phyloP scores from a whole-genome alignment of 2,329 filamentous ascomycete species.

The Hypoxylon sp. region DNA sequence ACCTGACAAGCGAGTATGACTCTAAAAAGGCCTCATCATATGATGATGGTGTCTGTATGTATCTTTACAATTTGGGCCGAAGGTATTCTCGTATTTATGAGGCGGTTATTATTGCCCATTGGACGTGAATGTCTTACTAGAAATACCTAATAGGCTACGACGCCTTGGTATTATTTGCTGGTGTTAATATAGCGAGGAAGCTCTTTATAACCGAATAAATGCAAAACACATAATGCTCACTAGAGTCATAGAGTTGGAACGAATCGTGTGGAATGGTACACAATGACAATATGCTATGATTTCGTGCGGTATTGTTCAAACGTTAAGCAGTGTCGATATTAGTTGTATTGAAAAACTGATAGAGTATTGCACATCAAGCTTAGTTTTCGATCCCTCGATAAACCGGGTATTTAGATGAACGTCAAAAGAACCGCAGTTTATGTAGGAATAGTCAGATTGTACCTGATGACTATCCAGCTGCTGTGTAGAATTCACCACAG shows the following conservation, averaged over 20 bases:
- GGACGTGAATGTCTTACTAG: not conserved
- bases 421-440: not conserved
- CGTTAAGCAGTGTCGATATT: conserved; percentile 30
- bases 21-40: not conserved
- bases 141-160: not conserved
- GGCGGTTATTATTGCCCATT: not conserved
- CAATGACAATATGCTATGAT: conserved; percentile 2
- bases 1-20: not conserved
- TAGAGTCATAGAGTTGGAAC: not conserved
- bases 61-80: not conserved
- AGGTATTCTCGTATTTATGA: not conserved
- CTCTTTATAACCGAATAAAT: not conserved
- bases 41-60: not conserved
- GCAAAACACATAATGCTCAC: not conserved
- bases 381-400: conserved; percentile 1
- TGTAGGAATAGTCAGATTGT: not conserved
- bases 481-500: conserved; percentile 11
- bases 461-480: conserved; percentile 10
- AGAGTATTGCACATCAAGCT: conserved; percentile 17
- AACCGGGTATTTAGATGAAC: conserved; percentile 11
- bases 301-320: conserved; percentile 35
- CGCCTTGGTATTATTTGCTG: not conserved
- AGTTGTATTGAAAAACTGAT: conserved; percentile 35
- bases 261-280: not conserved
- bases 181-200: not conserved